Base-by-base conservation (phyloP, 495 filamentous ascomycete genomes). In the Podospora didyma region DNA sequence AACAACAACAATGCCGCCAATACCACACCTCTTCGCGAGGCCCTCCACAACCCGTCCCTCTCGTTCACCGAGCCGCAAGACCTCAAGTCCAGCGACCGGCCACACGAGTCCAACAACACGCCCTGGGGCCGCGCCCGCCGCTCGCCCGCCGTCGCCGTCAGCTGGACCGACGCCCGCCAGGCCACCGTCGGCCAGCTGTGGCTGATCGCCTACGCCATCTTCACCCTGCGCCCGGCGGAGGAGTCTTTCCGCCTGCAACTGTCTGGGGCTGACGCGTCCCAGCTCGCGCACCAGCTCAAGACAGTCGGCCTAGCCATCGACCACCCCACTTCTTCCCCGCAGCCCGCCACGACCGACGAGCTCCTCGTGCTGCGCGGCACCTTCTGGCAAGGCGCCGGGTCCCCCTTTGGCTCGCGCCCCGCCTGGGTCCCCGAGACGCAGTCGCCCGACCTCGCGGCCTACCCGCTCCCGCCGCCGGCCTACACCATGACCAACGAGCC, bases 321-420 rank as follows among this genome's bases (percentile, higher is more conserved):
- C 52, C 80, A 81, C 62, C 83, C 81, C n/a, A 37, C 24, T 17
- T 19, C 54, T 26, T 20, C 47, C 22, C 51, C 54, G 51, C 54
- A 47, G 49, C 42, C 44, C 7, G 44, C 61, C 7, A 56, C 21
- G 31, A 65, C 41, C 39, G 55, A 62, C 22, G 74, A 77, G 57
- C 69, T 80, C 20, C 57, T 79, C 19, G 51, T 79, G 44, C 66
- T 76, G 35, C 74, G 79, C 54, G 64, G 69, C 48, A 74, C 84
- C 11, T 88, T 88, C 73, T 88, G 85, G 84, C 85, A 88, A 60
- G 84, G 85, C 41, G 85, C 85, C 23, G 85, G 73, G 22, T 86
- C 83, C 1, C 85, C 85, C 24, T 74, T 84, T 23, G 85, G 85
- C 24, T 66, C 83, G 9, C 84, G 84, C 16, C 80, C 83, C 5